A percentile compares a stretch with the other conserved stretches of the same genome.
These are phyloP conservation scores for Colletotrichum orbiculare DNA, from an alignment of 2,329 filamentous ascomycete genomes.

Conservation along the genomic window DNA sequence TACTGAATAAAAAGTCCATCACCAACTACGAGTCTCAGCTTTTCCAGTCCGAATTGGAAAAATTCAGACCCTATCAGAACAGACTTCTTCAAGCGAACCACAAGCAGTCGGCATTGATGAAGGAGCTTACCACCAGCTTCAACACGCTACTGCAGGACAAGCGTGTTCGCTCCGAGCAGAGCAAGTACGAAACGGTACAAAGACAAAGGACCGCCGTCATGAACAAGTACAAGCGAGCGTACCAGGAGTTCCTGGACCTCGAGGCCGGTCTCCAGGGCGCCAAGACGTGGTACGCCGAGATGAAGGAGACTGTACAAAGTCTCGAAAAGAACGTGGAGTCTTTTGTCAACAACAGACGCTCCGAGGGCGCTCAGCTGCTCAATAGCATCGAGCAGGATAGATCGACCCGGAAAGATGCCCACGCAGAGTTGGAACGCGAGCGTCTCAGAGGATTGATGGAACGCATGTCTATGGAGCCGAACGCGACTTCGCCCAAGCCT, in stretches of 20 bases:
- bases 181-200: slow-evolving; percentile 90
- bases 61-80: slow-evolving; percentile 93
- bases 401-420: slow-evolving; percentile 66
- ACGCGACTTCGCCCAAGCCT: slow-evolving; percentile 49
- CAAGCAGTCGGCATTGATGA: slow-evolving; percentile 94
- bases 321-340: slow-evolving; percentile 95
- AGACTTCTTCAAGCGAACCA: slow-evolving; percentile 92
- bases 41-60: slow-evolving; percentile 97
- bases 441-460: slow-evolving; percentile 92
- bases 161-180: slow-evolving; percentile 91
- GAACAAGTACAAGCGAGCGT: slow-evolving; percentile 88
- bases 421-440: slow-evolving; percentile 86
- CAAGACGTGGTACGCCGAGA: slow-evolving; percentile 93
- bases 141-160: slow-evolving; percentile 92
- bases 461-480: slow-evolving; percentile 87
- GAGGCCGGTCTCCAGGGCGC: slow-evolving; percentile 87
- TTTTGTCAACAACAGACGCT: slow-evolving; percentile 93
- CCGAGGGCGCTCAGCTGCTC: slow-evolving; percentile 90
- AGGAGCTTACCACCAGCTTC: slow-evolving; percentile 90
- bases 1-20: slow-evolving; percentile 97
- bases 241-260: slow-evolving; percentile 92
- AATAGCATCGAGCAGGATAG: slow-evolving; percentile 87
- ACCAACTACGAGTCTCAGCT: slow-evolving; percentile 91
- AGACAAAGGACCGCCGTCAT: slow-evolving; percentile 84
- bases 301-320: slow-evolving; percentile 93